Evolutionary conservation across 139 green algal species (phyloP).

Genomic region (Spirogloea muscicola): DNA sequence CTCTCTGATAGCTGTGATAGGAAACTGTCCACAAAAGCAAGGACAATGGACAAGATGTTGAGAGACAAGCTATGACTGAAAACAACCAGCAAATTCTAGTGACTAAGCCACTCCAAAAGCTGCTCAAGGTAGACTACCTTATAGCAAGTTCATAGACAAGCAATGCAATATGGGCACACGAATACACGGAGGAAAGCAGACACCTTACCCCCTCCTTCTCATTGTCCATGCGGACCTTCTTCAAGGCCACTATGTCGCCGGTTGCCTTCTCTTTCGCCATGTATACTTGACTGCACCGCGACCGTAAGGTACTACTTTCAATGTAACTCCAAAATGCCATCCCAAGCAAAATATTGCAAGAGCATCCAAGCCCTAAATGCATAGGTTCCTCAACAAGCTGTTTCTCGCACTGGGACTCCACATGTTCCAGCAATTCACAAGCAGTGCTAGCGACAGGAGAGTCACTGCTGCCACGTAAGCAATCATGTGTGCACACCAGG

Average conservation of each 20-base stretch:
- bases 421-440: too few species aligned
- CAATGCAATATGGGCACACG: background rate
- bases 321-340: too few species aligned
- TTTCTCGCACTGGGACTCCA: too few species aligned
- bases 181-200: background rate
- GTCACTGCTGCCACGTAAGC: too few species aligned
- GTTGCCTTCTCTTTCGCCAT: conserved; percentile 52
- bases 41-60: background rate
- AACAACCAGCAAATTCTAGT: background rate
- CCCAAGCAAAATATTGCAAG: too few species aligned
- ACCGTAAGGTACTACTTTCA: too few species aligned
- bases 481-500: background rate
- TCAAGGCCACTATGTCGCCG: conserved; percentile 72
- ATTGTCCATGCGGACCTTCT: conserved; percentile 98
- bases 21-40: conserved; percentile 61
- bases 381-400: too few species aligned
- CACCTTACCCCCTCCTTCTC: conserved; percentile 85
- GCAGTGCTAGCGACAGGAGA: too few species aligned
- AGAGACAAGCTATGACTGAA: background rate
- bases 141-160: background rate
- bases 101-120: background rate
- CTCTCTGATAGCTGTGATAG: conserved; percentile 97
- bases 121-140: background rate
- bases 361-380: too few species aligned
- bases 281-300: conserved; percentile 57